A percentile compares a stretch with the other conserved stretches of the same genome.
phyloP scores from a whole-genome alignment of 768 basidiomycete species.

The Boletellus ananas region DNA sequence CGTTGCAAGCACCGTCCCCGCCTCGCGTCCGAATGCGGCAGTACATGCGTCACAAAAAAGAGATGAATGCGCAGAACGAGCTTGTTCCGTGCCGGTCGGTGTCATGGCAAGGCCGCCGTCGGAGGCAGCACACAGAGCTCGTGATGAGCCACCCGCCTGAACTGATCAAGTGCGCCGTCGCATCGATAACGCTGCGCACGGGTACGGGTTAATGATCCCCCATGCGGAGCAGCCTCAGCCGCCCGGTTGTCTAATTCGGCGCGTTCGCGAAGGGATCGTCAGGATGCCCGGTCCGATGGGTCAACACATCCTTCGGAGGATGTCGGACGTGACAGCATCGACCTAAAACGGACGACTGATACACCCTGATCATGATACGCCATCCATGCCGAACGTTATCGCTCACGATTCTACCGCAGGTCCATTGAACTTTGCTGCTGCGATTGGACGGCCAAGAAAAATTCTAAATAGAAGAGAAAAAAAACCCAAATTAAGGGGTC shows the following conservation, averaged over 20 bases:
- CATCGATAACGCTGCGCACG: constrained; percentile 19
- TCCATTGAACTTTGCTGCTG: neutral
- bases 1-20: constrained; percentile 17
- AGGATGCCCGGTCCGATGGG: constrained; percentile 26
- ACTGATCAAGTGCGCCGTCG: constrained; percentile 10
- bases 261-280: constrained; percentile 32
- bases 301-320: constrained; percentile 17
- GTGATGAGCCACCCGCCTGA: constrained; percentile 7
- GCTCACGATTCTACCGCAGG: no score
- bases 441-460: neutral
- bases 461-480: neutral
- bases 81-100: constrained; percentile 25
- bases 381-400: constrained; percentile 7
- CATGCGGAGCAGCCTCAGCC: constrained; percentile 17
- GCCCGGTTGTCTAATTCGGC: constrained; percentile 16
- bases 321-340: constrained; percentile 23
- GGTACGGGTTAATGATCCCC: constrained; percentile 23
- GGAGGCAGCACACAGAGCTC: constrained; percentile 16
- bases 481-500: constrained; percentile 18
- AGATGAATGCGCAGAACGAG: constrained; percentile 8
- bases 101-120: neutral
- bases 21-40: constrained; percentile 19
- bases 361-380: constrained; percentile 19
- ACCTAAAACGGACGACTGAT: constrained; percentile 12
- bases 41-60: constrained; percentile 16